Percentiles rank a stretch among this genome's conserved stretches.
phyloP scores from a whole-genome alignment of 225 moss, liverwort and hornwort species.

The Sphagnum tenellum region DNA sequence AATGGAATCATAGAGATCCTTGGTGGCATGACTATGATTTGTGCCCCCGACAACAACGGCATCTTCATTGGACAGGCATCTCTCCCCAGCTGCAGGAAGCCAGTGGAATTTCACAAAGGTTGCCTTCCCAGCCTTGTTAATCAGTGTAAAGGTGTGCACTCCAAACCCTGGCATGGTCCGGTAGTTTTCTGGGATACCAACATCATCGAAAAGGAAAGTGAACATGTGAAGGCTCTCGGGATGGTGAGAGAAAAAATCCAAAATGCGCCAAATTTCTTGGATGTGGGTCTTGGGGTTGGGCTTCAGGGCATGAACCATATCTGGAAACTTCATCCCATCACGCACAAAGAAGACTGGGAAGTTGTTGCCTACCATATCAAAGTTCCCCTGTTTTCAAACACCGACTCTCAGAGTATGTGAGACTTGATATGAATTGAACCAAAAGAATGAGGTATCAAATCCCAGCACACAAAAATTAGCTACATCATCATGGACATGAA shows the following conservation, averaged over 20 bases:
- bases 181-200: conserved; percentile 46
- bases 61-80: conserved; percentile 31
- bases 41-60: conserved; percentile 41
- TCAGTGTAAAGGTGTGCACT: conserved; percentile 40
- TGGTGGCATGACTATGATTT: conserved; percentile 52
- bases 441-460: no score
- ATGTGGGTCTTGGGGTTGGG: conserved; percentile 49
- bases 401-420: no score
- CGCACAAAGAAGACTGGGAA: no score
- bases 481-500: no score
- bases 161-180: conserved; percentile 57
- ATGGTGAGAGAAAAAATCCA: conserved; percentile 50
- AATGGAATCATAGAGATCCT: conserved; percentile 41
- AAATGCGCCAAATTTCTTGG: conserved; percentile 42
- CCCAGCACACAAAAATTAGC: no score
- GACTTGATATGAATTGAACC: no score
- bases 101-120: conserved; percentile 48
- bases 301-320: conserved; percentile 41
- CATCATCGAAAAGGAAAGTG: conserved; percentile 47
- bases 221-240: conserved; percentile 54
- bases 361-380: no score
- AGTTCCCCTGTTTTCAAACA: no score
- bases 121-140: conserved; percentile 46
- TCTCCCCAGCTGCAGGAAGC: conserved; percentile 34
- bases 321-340: no score